A percentile compares a stretch with the other conserved stretches of the same genome.
Evolutionary conservation across 306 rosid species (phyloP).

Genomic region (Inga leiocalycina): DNA sequence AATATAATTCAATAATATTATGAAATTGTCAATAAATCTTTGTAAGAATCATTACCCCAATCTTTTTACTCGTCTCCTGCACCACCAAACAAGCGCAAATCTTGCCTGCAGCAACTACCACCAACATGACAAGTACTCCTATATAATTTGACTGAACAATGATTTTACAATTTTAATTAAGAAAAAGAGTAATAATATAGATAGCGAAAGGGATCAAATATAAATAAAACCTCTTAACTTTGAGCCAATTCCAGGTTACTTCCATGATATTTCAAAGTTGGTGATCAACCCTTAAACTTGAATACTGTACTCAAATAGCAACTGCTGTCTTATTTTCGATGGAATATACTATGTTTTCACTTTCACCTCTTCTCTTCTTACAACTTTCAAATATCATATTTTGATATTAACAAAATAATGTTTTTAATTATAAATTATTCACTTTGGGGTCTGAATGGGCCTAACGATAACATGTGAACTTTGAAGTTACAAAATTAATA

Average conservation of each 20-base stretch:
- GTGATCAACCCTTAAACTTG: no score
- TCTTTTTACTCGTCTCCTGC: neutral
- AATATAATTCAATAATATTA: neutral
- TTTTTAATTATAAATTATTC: neutral
- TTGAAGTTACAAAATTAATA: no score
- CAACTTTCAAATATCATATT: neutral
- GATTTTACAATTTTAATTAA: neutral
- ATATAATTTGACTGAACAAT: neutral
- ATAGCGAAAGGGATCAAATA: no score
- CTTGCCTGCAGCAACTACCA: neutral
- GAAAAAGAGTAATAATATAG: neutral
- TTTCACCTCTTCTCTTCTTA: no score
- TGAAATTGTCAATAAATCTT: neutral
- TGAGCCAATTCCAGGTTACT: no score
- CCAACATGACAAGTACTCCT: neutral
- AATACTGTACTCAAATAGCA: no score
- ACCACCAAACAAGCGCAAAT: neutral
- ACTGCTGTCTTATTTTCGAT: no score
- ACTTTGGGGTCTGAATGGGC: neutral
- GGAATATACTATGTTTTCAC: no score
- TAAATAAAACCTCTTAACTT: no score
- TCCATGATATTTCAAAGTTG: no score
- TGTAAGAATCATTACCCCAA: neutral
- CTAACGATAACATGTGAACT: neutral
- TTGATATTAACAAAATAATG: no score